Percentiles rank a stretch among this genome's conserved stretches.
Evolutionary conservation across 257 asterid genomes (phyloP).

Genomic region (Fraxinus excelsior): DNA sequence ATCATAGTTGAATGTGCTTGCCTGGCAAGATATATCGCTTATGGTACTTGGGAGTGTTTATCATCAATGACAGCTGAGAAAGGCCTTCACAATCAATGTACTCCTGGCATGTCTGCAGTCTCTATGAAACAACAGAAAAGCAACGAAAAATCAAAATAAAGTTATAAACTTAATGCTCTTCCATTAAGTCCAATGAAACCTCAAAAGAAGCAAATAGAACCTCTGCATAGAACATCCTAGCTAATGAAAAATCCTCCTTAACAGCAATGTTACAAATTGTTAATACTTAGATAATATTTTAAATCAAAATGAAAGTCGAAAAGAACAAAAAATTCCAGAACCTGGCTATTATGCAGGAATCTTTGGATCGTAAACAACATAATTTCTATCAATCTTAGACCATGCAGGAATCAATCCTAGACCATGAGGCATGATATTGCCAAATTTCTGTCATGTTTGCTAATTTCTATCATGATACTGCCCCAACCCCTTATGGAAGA

Average conservation of each 20-base stretch:
- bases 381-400: no score
- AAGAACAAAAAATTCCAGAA: neutral
- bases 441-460: no score
- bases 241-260: neutral
- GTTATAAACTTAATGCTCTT: neutral
- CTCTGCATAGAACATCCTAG: neutral
- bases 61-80: slow-evolving; percentile 85
- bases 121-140: slow-evolving; percentile 43
- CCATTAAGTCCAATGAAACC: neutral
- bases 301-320: neutral
- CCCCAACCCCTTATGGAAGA: neutral
- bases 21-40: slow-evolving; percentile 92
- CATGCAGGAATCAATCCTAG: no score
- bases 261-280: neutral
- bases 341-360: neutral
- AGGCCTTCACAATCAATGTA: slow-evolving; percentile 83
- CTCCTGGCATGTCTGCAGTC: slow-evolving; percentile 79
- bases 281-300: no score
- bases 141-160: slow-evolving; percentile 24
- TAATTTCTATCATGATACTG: no score
- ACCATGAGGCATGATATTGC: no score
- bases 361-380: neutral
- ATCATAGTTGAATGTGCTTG: slow-evolving; percentile 19
- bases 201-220: neutral
- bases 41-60: slow-evolving; percentile 81